phyloP scores from a whole-genome alignment of 495 filamentous ascomycete species.

The Aspergillus sclerotiicarbonarius region DNA sequence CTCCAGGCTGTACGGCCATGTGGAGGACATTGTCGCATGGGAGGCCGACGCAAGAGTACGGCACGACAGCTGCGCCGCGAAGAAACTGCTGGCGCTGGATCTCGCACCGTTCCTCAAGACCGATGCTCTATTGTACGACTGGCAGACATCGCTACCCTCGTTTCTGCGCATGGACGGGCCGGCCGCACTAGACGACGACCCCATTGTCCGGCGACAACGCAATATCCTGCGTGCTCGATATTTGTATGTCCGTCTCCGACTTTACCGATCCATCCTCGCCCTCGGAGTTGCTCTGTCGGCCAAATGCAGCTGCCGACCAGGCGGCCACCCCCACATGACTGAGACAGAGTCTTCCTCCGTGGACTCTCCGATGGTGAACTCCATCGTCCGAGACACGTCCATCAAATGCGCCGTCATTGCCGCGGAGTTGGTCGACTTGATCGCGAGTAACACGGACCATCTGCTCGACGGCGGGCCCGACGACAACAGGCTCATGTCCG shows the following conservation, averaged over 20 bases:
- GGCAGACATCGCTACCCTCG: slow-evolving; percentile 8
- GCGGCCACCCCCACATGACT: slow-evolving; percentile 5
- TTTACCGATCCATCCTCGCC: slow-evolving; percentile 16
- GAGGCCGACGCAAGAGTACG: slow-evolving; percentile 11
- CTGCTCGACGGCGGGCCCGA: slow-evolving; percentile 2
- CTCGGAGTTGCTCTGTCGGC: slow-evolving; percentile 10
- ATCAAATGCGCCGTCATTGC: slow-evolving; percentile 18
- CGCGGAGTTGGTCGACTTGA: slow-evolving; percentile 6
- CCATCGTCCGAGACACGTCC: slow-evolving; percentile 12
- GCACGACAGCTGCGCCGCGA: slow-evolving; percentile 12
- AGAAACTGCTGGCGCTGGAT: slow-evolving; percentile 14
- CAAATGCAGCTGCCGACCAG: slow-evolving; percentile 11
- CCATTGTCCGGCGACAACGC: slow-evolving; percentile 14
- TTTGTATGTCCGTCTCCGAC: slow-evolving; percentile 21
- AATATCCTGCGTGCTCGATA: slow-evolving; percentile 14
- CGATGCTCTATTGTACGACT: slow-evolving; percentile 10
- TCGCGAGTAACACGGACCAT: slow-evolving; percentile 5
- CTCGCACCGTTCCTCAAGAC: slow-evolving; percentile 8
- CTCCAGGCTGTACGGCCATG: slow-evolving; percentile 14
- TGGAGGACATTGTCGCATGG: slow-evolving; percentile 15
- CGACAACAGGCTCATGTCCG: slow-evolving; percentile 2
- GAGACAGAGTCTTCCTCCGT: not conserved
- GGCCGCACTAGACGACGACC: not conserved
- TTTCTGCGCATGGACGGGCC: not conserved
- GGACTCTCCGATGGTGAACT: slow-evolving; percentile 6